These are phyloP conservation scores for Tulasnella sp. DNA, from an alignment of 768 basidiomycete species.

Conservation along the genomic window DNA sequence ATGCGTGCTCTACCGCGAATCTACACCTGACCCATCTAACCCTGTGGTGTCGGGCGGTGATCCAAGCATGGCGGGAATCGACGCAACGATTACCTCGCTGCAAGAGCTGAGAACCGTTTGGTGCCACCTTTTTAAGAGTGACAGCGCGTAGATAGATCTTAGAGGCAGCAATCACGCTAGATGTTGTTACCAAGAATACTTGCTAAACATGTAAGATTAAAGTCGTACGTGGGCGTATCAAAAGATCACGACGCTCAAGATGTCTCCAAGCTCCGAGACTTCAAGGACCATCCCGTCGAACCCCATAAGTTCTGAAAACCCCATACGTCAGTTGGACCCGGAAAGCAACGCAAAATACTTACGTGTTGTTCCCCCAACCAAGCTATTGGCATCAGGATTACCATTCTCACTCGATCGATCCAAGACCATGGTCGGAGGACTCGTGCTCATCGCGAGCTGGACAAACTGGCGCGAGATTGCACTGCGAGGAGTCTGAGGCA, in stretches of 20 bases:
- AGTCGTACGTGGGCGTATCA: slow-evolving; percentile 23
- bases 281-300: slow-evolving; percentile 83
- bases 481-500: not conserved
- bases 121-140: slow-evolving; percentile 65
- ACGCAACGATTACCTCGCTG: slow-evolving; percentile 59
- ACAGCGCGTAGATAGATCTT: not conserved
- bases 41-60: slow-evolving; percentile 45
- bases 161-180: not conserved
- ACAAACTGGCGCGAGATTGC: slow-evolving; percentile 8
- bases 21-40: not conserved
- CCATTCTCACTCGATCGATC: slow-evolving; percentile 39
- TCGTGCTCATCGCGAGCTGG: slow-evolving; percentile 22
- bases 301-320: slow-evolving; percentile 59
- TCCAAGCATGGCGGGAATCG: slow-evolving; percentile 49
- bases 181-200: not conserved
- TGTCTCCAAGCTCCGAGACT: slow-evolving; percentile 75
- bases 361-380: slow-evolving; percentile 56
- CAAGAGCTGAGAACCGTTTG: slow-evolving; percentile 72
- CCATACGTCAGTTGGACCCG: slow-evolving; percentile 20
- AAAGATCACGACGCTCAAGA: slow-evolving; percentile 61
- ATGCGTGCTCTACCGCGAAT: slow-evolving; percentile 71
- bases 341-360: slow-evolving; percentile 43
- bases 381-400: slow-evolving; percentile 1
- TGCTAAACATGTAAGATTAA: not conserved
- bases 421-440: slow-evolving; percentile 42